Evolutionary conservation across 176 grass and related monocot species (phyloP).

Genomic region (Oryza longistaminata): DNA sequence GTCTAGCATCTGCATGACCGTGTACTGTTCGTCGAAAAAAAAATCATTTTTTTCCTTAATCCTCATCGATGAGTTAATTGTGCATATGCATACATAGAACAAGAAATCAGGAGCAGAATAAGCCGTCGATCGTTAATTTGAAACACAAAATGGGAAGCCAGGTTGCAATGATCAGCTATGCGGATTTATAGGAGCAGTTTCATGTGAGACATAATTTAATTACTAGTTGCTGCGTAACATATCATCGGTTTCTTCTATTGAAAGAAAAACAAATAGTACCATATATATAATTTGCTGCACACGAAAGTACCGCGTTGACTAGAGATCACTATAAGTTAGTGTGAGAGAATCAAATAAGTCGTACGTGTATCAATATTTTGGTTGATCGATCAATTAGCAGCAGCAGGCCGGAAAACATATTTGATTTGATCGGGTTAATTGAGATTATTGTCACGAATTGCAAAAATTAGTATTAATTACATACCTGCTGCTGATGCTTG

Average conservation of each 20-base stretch:
- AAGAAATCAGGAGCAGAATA: background rate
- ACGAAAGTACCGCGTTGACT: background rate
- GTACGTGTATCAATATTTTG: background rate
- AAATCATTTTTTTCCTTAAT: background rate
- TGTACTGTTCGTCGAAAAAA: background rate
- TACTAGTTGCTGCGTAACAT: background rate
- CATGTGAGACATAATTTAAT: background rate
- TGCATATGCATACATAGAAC: background rate
- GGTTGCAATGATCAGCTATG: background rate
- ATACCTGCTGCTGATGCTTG: background rate
- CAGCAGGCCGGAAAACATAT: background rate
- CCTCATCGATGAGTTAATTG: background rate
- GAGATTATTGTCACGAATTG: background rate
- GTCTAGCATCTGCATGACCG: too few species aligned
- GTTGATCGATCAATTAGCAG: background rate
- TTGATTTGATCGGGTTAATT: background rate
- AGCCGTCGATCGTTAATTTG: background rate
- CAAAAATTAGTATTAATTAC: too few species aligned
- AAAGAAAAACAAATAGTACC: background rate
- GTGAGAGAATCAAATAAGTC: background rate
- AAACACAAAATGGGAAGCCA: background rate
- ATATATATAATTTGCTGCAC: background rate
- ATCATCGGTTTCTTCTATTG: background rate
- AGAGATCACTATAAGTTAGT: background rate
- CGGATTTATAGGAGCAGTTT: background rate